These are phyloP conservation scores for Pleurotus sapidus DNA, from an alignment of 768 basidiomycete species.

Conservation along the genomic window DNA sequence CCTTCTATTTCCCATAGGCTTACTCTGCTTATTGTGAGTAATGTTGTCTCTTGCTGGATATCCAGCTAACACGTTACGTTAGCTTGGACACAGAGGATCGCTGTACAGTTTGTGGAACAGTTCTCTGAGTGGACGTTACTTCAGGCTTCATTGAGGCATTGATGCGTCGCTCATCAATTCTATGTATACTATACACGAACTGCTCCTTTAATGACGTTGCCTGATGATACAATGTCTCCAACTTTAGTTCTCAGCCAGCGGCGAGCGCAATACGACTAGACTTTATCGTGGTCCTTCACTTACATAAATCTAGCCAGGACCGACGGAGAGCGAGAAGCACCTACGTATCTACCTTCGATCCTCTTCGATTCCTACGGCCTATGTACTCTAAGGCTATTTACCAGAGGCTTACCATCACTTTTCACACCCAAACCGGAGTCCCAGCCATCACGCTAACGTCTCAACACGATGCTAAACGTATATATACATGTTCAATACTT, in stretches of 20 bases:
- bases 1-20: conserved; percentile 23
- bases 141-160: not conserved
- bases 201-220: not conserved
- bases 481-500: not conserved
- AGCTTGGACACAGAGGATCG: conserved; percentile 1
- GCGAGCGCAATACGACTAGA: too few species aligned
- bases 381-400: not conserved
- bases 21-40: conserved; percentile 26
- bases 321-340: too few species aligned
- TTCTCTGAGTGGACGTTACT: not conserved
- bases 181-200: not conserved
- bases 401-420: not conserved
- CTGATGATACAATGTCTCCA: too few species aligned
- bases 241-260: too few species aligned
- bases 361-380: not conserved
- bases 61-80: not conserved
- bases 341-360: too few species aligned
- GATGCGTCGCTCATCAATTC: not conserved
- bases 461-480: not conserved
- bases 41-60: not conserved
- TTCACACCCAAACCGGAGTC: too few species aligned
- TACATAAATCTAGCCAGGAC: too few species aligned
- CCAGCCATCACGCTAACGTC: too few species aligned
- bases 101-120: not conserved
- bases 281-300: too few species aligned